These are phyloP conservation scores for Ustilago bromivora DNA, from an alignment of 1,284 basidiomycete species.

Conservation along the genomic window DNA sequence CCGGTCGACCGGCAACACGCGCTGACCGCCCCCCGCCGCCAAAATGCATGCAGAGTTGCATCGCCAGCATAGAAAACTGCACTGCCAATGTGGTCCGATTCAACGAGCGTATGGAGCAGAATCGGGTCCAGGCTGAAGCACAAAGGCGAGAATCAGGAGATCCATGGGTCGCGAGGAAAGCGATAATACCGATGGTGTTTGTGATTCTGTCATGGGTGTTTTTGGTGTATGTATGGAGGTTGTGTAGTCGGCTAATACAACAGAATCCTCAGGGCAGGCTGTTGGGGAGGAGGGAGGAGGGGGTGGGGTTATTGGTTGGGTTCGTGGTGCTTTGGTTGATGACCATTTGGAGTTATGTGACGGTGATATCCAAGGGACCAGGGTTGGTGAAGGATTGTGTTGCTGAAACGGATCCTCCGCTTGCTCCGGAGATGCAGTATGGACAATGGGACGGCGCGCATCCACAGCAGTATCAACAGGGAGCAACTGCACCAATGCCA, in stretches of 20 bases:
- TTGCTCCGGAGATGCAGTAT: background rate
- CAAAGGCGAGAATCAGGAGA: conserved; percentile 43
- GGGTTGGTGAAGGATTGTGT: conserved; percentile 63
- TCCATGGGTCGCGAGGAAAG: conserved; percentile 38
- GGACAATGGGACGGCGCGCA: background rate
- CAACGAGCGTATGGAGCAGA: conserved; percentile 49
- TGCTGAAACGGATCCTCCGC: conserved; percentile 28
- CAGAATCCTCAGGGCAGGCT: conserved; percentile 29
- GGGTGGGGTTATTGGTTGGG: conserved; percentile 56
- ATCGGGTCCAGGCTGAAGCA: conserved; percentile 22
- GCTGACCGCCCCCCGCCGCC: conserved; percentile 42
- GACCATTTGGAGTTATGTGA: conserved; percentile 62
- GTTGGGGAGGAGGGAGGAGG: conserved; percentile 41
- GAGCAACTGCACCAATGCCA: conserved; percentile 11
- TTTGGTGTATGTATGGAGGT: conserved; percentile 56
- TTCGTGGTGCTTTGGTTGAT: conserved; percentile 61
- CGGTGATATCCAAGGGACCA: conserved; percentile 54
- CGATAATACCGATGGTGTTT: conserved; percentile 54
- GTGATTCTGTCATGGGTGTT: conserved; percentile 62
- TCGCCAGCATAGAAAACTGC: conserved; percentile 44
- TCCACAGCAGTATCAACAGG: conserved; percentile 9
- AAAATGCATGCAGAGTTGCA: conserved; percentile 46
- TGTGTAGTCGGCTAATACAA: conserved; percentile 51
- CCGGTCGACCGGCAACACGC: background rate
- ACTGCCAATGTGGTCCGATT: conserved; percentile 42